Evolutionary conservation across 176 grass and related monocot species (phyloP), one percentile per base, ranked within the genome.

Genomic region (Musa troglodytarum): DNA sequence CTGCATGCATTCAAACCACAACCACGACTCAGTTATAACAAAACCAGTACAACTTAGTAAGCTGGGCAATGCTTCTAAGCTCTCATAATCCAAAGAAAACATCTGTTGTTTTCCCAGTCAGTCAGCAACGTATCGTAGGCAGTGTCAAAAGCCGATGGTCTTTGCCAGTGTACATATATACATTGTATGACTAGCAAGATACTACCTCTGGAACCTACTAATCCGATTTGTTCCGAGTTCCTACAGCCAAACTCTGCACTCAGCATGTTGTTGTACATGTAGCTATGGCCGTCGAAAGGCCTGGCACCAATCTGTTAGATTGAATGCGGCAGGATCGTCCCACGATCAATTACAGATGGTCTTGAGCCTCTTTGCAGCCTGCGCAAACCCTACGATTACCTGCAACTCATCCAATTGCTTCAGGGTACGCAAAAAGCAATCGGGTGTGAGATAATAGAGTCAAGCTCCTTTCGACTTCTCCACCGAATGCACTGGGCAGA

Each of bases 331-430:
- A 52, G 16, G 76, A 49, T 81, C 16, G 51, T 51, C 28, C 17
- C 79, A 23, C 81, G 50, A 26, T 79, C 54, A 92, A 71, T 79
- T 81, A 74, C 73, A 85, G 69, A 61, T 75, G n/a, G 75, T 85
- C 63, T 92, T 92, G 71, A 92, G 84, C 54, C 90, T 92, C 82
- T 92, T 92, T 78, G 90, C 90, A 56, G 90, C 90, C 75, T 92
- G 87, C 72, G 80, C 86, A 59, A 92, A 92, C 5, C 87, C 74
- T 0, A 82, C 64, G 55, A 92, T 89, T 12, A 89, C 87, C 84
- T 92, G 90, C 87, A 82, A 75, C 68, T 92, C 90, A 82, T 92
- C 90, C 87, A 92, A 85, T 92, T 92, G 87, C 90, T 92, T 84
- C 72, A 81, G 12, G 74, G 81, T 7, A 43, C 1, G 8, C 8